Evolutionary conservation across 2,329 filamentous ascomycete genomes (phyloP).

Genomic region (Sarocladium strictum): DNA sequence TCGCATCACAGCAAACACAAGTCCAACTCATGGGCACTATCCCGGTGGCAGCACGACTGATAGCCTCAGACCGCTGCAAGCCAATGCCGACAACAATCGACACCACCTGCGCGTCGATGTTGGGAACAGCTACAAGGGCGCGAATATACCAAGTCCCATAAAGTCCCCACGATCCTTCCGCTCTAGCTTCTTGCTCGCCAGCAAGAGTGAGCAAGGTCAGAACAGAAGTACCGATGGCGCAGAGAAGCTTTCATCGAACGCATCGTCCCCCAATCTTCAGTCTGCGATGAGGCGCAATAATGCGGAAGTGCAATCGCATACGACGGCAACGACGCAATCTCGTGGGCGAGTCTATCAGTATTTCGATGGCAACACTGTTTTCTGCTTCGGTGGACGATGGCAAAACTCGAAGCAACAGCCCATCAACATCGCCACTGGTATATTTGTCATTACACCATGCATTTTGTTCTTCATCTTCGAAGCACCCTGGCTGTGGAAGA

Average conservation of each 20-base stretch:
- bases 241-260: constrained; percentile 77
- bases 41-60: constrained; percentile 61
- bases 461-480: constrained; percentile 82
- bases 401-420: constrained; percentile 85
- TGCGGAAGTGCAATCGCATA: neutral
- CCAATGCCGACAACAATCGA: constrained; percentile 18
- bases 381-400: constrained; percentile 77
- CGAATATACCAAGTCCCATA: constrained; percentile 50
- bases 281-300: constrained; percentile 27
- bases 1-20: constrained; percentile 66
- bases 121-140: constrained; percentile 49
- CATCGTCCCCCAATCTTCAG: constrained; percentile 64
- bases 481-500: constrained; percentile 77
- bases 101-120: constrained; percentile 51
- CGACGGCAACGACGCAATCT: constrained; percentile 31
- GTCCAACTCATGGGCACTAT: constrained; percentile 57
- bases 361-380: constrained; percentile 88
- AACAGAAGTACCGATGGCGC: constrained; percentile 60
- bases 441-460: constrained; percentile 72
- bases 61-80: constrained; percentile 70
- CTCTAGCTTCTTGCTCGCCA: constrained; percentile 64
- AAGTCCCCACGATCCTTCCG: constrained; percentile 73
- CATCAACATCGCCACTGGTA: constrained; percentile 80
- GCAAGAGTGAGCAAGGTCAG: constrained; percentile 44
- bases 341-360: constrained; percentile 76